Base-by-base conservation (phyloP, 768 basidiomycete species). In the Kwoniella shandongensis region DNA sequence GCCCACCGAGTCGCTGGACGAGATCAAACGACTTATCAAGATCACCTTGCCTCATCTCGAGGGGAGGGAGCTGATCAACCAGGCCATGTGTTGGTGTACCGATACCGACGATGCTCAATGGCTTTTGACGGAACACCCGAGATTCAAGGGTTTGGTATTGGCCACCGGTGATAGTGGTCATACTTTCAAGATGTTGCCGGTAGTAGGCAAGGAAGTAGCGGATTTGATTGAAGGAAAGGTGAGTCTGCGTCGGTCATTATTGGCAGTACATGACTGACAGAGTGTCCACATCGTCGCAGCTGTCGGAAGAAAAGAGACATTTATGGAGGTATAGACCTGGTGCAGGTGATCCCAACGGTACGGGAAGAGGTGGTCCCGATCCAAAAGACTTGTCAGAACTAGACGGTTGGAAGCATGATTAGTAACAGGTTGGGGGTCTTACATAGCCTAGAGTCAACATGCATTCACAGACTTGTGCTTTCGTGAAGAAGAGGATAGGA, bases 391-490 rank as follows among this genome's bases (percentile, higher is more conserved):
- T 71, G 30, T 40, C 10, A 4, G 55, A 64, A 15, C 42, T 67
- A 8, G 45, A 55, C 11, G 69, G 66, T 4, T 67, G 69, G 69
- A 38, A 35, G 27, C 51, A 59, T 52, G 69, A 56, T 44, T 45
- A 29, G 88, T 46, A 79, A 79, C 51, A 80, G 81, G 20, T 73
- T 91, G 26, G 62, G 44, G 13, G 49, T n/a, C n/a, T n/a, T n/a
- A n/a, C n/a, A n/a, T n/a, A n/a, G n/a, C n/a, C n/a, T n/a, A n/a
- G n/a, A n/a, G n/a, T n/a, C 13, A 32, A 32, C 13, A 32, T 32
- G 32, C 32, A 32, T 32, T 32, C 32, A 6, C 32, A 32, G 7
- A 32, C 32, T n/a, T n/a, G n/a, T n/a, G n/a, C n/a, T n/a, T n/a
- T n/a, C n/a, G n/a, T n/a, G n/a, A n/a, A 32, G 32, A 32, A 6